Evolutionary conservation across 371 early-diverging fungal genomes (phyloP).

Genomic region (Homolaphlyctis polyrhiza): DNA sequence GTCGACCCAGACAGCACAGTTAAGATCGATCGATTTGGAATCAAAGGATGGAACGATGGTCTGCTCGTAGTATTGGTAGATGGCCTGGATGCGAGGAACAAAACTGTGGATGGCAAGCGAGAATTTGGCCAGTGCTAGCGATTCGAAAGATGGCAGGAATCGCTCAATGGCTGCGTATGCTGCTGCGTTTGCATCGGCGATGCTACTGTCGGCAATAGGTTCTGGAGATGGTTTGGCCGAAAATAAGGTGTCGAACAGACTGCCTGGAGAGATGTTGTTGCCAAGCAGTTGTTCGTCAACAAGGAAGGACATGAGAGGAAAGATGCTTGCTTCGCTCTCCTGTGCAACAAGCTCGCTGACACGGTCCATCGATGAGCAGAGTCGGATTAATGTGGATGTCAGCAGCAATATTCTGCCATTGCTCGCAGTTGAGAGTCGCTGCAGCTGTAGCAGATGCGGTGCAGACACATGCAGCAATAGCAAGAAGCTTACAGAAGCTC

Average conservation of each 20-base stretch:
- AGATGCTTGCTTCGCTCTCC: not conserved
- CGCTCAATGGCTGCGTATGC: not conserved
- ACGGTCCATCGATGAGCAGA: too few species aligned
- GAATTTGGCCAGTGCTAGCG: constrained; percentile 10
- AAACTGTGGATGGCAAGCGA: constrained; percentile 57
- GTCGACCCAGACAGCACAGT: constrained; percentile 69
- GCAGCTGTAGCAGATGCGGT: too few species aligned
- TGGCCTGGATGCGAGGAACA: constrained; percentile 76
- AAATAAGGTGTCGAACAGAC: not conserved
- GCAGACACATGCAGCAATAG: too few species aligned
- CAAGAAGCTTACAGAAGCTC: not conserved
- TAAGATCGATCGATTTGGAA: constrained; percentile 13
- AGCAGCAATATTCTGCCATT: too few species aligned
- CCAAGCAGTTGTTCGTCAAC: not conserved
- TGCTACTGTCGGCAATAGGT: too few species aligned
- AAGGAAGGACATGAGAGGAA: not conserved
- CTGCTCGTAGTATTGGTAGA: constrained; percentile 69
- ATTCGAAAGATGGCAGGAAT: not conserved
- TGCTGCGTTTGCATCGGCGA: not conserved
- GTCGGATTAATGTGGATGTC: too few species aligned
- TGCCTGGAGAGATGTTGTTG: not conserved
- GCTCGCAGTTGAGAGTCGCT: too few species aligned
- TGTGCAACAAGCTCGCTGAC: not conserved
- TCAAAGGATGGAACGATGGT: constrained; percentile 46
- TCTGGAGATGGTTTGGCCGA: not conserved